Evolutionary conservation across 306 rosid genomes (phyloP).

Genomic region (Cucurbita argyrosperma): DNA sequence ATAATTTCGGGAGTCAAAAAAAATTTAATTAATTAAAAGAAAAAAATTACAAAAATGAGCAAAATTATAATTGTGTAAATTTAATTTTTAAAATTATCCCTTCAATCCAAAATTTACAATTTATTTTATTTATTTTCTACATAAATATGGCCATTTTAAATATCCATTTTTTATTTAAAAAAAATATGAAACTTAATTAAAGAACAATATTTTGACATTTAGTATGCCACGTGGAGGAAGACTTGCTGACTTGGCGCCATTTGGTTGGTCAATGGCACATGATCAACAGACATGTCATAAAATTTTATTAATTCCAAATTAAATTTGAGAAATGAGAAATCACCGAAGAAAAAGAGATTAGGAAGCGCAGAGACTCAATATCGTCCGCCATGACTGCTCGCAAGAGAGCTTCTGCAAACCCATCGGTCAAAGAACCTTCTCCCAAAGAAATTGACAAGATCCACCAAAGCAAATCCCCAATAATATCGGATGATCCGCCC

Average conservation of each 20-base stretch:
- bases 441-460: constrained; percentile 6
- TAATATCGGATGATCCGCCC: constrained; percentile 30
- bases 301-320: neutral
- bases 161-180: too few relatives aligned
- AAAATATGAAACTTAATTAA: too few relatives aligned
- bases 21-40: too few relatives aligned
- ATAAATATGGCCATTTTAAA: too few relatives aligned
- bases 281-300: neutral
- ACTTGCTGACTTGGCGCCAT: neutral
- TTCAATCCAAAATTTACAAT: too few relatives aligned
- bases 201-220: too few relatives aligned
- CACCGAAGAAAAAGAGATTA: neutral
- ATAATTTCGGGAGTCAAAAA: too few relatives aligned
- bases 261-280: neutral
- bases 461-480: constrained; percentile 11
- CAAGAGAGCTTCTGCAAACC: constrained; percentile 35
- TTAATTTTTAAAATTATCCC: too few relatives aligned
- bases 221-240: neutral
- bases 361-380: neutral
- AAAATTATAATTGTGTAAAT: too few relatives aligned
- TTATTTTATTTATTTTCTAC: too few relatives aligned
- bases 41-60: too few relatives aligned
- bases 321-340: neutral
- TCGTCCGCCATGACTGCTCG: constrained; percentile 57
- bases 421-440: constrained; percentile 14